These are phyloP conservation scores for Cryptomeria japonica DNA, from an alignment of 75 land plant species.

Conservation along the genomic window DNA sequence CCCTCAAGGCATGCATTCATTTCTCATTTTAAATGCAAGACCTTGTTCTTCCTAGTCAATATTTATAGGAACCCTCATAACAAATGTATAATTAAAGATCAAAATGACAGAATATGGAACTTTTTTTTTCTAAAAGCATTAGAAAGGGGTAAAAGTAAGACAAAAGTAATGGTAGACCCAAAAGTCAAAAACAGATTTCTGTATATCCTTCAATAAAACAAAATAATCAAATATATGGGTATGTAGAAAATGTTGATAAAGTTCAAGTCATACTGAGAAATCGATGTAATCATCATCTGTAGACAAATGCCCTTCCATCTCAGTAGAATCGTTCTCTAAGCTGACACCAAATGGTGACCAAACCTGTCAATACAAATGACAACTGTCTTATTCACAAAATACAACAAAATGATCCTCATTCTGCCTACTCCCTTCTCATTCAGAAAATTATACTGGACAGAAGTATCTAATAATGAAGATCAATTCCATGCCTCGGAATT, in stretches of 20 bases:
- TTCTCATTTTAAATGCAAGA: neutral
- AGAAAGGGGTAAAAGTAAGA: neutral
- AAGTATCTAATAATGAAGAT: neutral
- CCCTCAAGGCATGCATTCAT: neutral
- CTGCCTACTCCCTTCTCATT: neutral
- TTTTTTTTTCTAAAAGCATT: neutral
- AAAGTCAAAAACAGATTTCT: neutral
- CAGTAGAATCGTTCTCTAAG: conserved; percentile 6
- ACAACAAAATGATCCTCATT: neutral
- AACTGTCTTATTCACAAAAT: neutral
- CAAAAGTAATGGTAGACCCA: neutral
- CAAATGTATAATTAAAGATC: neutral
- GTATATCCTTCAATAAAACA: neutral
- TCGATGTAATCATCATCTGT: neutral
- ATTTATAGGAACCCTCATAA: neutral
- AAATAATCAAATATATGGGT: neutral
- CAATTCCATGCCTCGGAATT: neutral
- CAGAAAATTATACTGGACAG: neutral
- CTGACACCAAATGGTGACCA: conserved; percentile 49
- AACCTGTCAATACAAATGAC: conserved; percentile 26
- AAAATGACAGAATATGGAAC: neutral
- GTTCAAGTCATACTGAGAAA: conserved; percentile 2
- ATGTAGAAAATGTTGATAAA: neutral
- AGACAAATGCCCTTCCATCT: neutral
- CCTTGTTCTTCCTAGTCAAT: neutral